These are phyloP conservation scores for Handroanthus guayacan DNA, from an alignment of 257 asterid species.

Conservation along the genomic window DNA sequence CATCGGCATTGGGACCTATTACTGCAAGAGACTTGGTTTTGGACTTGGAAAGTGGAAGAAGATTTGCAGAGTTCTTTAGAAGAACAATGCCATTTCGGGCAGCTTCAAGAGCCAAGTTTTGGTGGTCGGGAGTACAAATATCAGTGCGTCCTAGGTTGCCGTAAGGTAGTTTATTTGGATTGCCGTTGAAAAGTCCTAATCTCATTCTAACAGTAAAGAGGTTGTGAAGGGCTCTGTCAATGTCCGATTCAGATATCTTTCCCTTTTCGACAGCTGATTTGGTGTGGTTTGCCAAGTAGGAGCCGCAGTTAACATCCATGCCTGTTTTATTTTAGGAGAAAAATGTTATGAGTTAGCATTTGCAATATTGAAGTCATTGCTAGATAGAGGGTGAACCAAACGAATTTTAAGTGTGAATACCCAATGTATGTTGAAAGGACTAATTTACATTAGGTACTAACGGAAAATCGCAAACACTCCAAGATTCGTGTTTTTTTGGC, in stretches of 20 bases:
- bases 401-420: no score
- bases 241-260: conserved; percentile 53
- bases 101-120: conserved; percentile 56
- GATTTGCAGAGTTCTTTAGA: conserved; percentile 54
- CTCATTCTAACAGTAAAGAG: conserved; percentile 69
- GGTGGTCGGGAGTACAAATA: conserved; percentile 61
- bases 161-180: conserved; percentile 42
- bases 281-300: conserved; percentile 49
- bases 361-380: background rate
- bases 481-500: no score
- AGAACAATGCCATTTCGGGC: conserved; percentile 71
- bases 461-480: no score
- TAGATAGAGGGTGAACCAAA: no score
- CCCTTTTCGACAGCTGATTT: conserved; percentile 59
- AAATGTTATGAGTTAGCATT: background rate
- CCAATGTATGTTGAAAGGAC: no score
- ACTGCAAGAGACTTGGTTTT: conserved; percentile 56
- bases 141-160: conserved; percentile 46
- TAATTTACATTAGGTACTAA: no score
- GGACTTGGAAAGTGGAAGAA: conserved; percentile 64
- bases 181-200: conserved; percentile 66
- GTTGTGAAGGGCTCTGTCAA: conserved; percentile 71
- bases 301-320: conserved; percentile 74
- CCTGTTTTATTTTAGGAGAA: conserved; percentile 38
- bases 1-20: conserved; percentile 68